Conservation (phyloP, 2,329 filamentous ascomycete species). For the Hortaea sp. region DNA sequence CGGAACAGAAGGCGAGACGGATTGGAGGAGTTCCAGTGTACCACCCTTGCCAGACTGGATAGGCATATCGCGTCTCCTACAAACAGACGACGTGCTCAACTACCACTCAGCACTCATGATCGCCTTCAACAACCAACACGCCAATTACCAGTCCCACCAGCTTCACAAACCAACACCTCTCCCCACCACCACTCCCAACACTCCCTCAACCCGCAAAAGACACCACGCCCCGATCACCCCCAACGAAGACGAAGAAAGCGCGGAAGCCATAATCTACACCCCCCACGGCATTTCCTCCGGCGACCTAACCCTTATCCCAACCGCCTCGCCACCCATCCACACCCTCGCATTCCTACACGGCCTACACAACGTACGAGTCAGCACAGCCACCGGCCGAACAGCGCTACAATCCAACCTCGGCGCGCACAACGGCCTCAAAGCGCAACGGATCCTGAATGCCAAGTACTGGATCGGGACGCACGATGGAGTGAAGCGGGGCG, state of each 20-base stretch:
- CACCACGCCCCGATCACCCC: constrained; percentile 8
- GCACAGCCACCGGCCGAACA: constrained; percentile 15
- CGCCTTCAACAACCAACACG: constrained; percentile 35
- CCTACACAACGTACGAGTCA: constrained; percentile 50
- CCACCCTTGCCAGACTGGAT: constrained; percentile 49
- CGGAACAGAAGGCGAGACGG: constrained; percentile 20
- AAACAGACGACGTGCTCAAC: constrained; percentile 45
- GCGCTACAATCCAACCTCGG: constrained; percentile 54
- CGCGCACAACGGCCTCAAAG: constrained; percentile 50
- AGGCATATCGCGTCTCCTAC: constrained; percentile 48
- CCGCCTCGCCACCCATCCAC: constrained; percentile 37
- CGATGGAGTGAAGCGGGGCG: constrained; percentile 52
- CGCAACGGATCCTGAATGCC: constrained; percentile 42
- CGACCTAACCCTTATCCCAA: constrained; percentile 34
- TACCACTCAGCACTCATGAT: constrained; percentile 55
- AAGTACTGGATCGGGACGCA: constrained; percentile 58
- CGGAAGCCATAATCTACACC: constrained; percentile 50
- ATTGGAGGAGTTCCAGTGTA: constrained; percentile 38
- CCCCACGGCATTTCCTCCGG: constrained; percentile 49
- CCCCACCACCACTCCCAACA: neutral
- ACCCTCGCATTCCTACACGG: constrained; percentile 54
- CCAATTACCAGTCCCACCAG: constrained; percentile 10
- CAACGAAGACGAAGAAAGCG: constrained; percentile 24
- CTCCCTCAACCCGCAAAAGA: neutral
- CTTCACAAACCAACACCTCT: constrained; percentile 9